Evolutionary conservation across 176 grass and related monocot species (phyloP).

Genomic region (Oryza australiensis): DNA sequence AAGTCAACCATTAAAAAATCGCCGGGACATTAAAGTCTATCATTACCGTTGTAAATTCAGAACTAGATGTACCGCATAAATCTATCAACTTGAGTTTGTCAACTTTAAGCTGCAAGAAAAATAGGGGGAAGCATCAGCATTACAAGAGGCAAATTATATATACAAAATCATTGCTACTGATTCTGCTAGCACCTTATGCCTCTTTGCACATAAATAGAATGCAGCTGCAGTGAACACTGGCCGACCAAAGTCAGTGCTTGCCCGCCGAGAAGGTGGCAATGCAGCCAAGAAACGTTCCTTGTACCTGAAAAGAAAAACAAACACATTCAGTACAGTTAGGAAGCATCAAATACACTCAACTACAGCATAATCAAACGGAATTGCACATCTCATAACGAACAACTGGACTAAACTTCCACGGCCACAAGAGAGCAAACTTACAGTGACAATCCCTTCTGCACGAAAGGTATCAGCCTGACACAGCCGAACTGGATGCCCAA

Average conservation of each 20-base stretch:
- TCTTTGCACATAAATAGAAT: conserved; percentile 95
- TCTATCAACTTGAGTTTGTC: conserved; percentile 92
- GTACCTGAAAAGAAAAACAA: conserved; percentile 51
- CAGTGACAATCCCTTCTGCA: conserved; percentile 77
- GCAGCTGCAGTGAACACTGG: conserved; percentile 85
- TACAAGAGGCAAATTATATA: not conserved
- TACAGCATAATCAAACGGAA: not conserved
- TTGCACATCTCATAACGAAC: not conserved
- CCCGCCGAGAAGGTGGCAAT: conserved; percentile 71
- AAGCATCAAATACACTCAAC: not conserved
- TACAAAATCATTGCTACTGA: not conserved
- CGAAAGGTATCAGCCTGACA: conserved; percentile 89
- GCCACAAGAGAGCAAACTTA: conserved; percentile 41
- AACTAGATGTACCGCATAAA: conserved; percentile 80
- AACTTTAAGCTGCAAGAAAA: conserved; percentile 74
- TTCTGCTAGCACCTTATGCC: conserved; percentile 68
- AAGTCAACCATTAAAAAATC: no score
- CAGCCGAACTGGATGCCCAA: conserved; percentile 94
- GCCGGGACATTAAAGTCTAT: no score
- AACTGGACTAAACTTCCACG: not conserved
- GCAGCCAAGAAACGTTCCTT: conserved; percentile 85
- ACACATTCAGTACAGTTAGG: not conserved
- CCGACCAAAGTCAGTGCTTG: conserved; percentile 75
- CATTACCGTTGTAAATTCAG: conserved; percentile 91
- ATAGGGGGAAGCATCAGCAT: conserved; percentile 24